Base-by-base conservation (phyloP, 1,139 yeast species). In the Eremothecium gossypii region DNA sequence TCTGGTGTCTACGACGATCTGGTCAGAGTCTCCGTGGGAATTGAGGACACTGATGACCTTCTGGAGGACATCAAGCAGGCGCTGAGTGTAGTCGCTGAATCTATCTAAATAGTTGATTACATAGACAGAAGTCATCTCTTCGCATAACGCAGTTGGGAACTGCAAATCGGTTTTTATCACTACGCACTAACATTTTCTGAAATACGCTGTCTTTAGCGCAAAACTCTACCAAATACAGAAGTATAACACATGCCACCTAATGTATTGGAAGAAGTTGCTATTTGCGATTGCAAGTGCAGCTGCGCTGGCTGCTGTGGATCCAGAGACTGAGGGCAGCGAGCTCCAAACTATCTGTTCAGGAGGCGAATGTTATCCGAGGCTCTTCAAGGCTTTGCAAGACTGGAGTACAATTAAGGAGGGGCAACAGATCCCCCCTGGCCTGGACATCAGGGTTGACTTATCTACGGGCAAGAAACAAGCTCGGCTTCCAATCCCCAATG, bases 1-100 rank as follows among this genome's bases (percentile, higher is more conserved):
- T 75, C 80, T 45, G 95, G 95, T 51, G 93, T 86, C 38, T 82
- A 59, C 55, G 94, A 85, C 57, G 87, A 84, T 66, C 73, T 86
- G 65, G 72, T 85, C 54, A 79, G 95, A 71, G 70, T 85, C 47
- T 77, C 86, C 49, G 91, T 85, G 46, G 95, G 95, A 68, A 82
- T 85, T 52, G 95, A 86, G 69, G 95, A 84, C 54, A 68, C 76
- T 48, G 83, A 79, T 31, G 95, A 85, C 58, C 71, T 85, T 63
- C 68, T 85, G 49, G 71, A 68, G n/a, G 95, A 85, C 58, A 66
- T 85, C 53, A 69, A 75, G 61, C 79, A 77, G 63, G 95, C 94
- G 43, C 71, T 84, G 54, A 69, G 69, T 38, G 49, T 51, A 31
- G 67, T 71, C 36, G 46, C 64, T 33, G 36, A 36, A 17, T 3